These are phyloP conservation scores for Tremellales sp. DNA, from an alignment of 1,284 basidiomycete species.

Conservation along the genomic window DNA sequence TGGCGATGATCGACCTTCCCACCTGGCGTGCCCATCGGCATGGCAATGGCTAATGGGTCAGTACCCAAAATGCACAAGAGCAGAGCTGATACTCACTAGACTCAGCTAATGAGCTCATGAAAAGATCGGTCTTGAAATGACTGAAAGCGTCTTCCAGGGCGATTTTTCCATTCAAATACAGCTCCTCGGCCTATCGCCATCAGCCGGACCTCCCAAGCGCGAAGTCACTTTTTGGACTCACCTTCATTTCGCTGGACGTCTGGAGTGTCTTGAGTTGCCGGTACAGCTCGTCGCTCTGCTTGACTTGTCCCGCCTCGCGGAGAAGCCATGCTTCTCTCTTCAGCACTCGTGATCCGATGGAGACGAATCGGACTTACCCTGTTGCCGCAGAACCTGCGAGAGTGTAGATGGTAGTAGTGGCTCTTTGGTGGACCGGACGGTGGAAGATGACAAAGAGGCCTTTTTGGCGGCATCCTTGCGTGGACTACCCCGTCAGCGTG, in stretches of 20 bases:
- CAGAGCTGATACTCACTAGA: slow-evolving; percentile 54
- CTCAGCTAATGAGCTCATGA: slow-evolving; percentile 77
- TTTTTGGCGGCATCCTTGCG: slow-evolving; percentile 9
- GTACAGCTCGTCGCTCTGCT: slow-evolving; percentile 56
- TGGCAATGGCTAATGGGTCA: slow-evolving; percentile 61
- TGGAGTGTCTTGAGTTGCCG: slow-evolving; percentile 50
- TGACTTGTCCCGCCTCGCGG: slow-evolving; percentile 57
- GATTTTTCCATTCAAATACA: slow-evolving; percentile 66
- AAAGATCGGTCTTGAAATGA: slow-evolving; percentile 75
- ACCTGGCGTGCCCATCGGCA: slow-evolving; percentile 71
- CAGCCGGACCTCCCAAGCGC: slow-evolving; percentile 50
- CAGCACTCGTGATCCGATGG: not conserved
- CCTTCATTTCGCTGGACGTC: slow-evolving; percentile 21
- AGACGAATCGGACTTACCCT: slow-evolving; percentile 56
- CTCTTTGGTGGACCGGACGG: slow-evolving; percentile 48
- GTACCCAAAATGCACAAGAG: not conserved
- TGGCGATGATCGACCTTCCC: slow-evolving; percentile 47
- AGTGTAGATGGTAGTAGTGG: slow-evolving; percentile 64
- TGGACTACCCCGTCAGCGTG: slow-evolving; percentile 8
- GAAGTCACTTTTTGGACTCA: slow-evolving; percentile 15
- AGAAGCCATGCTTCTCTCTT: slow-evolving; percentile 63
- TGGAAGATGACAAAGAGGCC: slow-evolving; percentile 6
- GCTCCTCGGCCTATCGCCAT: slow-evolving; percentile 62
- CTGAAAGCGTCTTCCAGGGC: slow-evolving; percentile 69
- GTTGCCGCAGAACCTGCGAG: slow-evolving; percentile 64